These are phyloP conservation scores for Penicillium sp. DNA, from an alignment of 2,329 filamentous ascomycete genomes.

Conservation along the genomic window DNA sequence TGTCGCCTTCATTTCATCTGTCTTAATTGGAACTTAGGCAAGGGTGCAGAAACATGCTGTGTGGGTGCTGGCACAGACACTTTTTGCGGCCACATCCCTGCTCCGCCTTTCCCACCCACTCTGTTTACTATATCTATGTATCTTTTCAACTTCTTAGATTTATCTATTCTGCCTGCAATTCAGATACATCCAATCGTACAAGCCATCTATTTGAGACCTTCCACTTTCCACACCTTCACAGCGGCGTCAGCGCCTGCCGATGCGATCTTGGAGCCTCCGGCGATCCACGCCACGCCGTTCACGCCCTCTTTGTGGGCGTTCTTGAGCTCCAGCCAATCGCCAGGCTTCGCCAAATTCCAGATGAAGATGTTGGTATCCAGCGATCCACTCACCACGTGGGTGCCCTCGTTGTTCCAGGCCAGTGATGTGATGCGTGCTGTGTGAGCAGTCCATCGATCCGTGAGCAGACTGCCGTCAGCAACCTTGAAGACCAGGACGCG, in stretches of 20 bases:
- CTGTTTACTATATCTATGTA: not conserved
- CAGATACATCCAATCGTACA: not conserved
- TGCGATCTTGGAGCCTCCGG: constrained; percentile 63
- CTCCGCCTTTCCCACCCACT: not conserved
- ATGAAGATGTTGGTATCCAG: constrained; percentile 90
- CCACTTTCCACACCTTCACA: constrained; percentile 81
- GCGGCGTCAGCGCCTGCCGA: constrained; percentile 84
- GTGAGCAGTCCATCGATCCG: constrained; percentile 74
- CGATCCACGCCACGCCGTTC: constrained; percentile 79
- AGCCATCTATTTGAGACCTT: constrained; percentile 45
- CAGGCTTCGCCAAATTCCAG: constrained; percentile 83
- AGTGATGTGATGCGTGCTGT: constrained; percentile 66
- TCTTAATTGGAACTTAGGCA: not conserved
- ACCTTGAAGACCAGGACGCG: constrained; percentile 82
- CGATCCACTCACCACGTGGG: constrained; percentile 77
- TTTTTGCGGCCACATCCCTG: constrained; percentile 11
- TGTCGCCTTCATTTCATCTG: not conserved
- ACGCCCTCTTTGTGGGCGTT: constrained; percentile 98
- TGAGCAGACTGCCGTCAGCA: constrained; percentile 67
- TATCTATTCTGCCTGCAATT: not conserved
- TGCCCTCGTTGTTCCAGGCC: constrained; percentile 74
- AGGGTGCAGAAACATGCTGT: not conserved
- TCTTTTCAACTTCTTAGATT: not conserved
- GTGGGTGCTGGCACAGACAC: not conserved
- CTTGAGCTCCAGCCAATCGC: constrained; percentile 74